phyloP scores from a whole-genome alignment of 192 early-diverging fungal species.

The Entomortierella chlamydospora region DNA sequence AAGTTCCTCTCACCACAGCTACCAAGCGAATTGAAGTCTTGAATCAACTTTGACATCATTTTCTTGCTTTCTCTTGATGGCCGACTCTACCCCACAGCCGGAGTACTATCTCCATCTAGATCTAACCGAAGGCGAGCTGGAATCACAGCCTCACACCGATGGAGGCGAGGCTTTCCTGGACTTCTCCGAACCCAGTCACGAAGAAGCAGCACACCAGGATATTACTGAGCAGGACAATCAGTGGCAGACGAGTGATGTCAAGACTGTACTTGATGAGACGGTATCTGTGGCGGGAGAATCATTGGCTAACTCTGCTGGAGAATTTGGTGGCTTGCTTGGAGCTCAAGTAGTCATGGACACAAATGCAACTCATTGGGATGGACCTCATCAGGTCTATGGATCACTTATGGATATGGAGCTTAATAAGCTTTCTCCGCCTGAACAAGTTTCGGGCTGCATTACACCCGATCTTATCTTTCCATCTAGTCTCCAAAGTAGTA shows the following conservation, averaged over 20 bases:
- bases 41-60: neutral
- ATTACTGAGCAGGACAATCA: neutral
- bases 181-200: constrained; percentile 11
- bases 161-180: constrained; percentile 21
- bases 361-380: constrained; percentile 13
- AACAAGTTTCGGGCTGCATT: constrained; percentile 17
- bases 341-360: constrained; percentile 3
- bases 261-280: neutral
- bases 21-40: neutral
- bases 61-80: constrained; percentile 20
- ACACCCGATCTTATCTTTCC: constrained; percentile 42
- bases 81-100: constrained; percentile 35
- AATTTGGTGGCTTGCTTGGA: neutral
- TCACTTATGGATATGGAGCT: constrained; percentile 53
- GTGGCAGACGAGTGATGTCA: neutral
- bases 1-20: too few species aligned
- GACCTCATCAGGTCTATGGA: constrained; percentile 15
- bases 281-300: neutral
- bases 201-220: neutral
- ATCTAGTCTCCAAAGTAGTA: constrained; percentile 1
- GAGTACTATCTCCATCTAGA: constrained; percentile 47
- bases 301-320: neutral
- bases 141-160: constrained; percentile 8
- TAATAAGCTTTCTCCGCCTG: constrained; percentile 17
- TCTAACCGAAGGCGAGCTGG: constrained; percentile 21